Conservation (phyloP, 805 yeast genomes). For the Spathaspora girioi region DNA sequence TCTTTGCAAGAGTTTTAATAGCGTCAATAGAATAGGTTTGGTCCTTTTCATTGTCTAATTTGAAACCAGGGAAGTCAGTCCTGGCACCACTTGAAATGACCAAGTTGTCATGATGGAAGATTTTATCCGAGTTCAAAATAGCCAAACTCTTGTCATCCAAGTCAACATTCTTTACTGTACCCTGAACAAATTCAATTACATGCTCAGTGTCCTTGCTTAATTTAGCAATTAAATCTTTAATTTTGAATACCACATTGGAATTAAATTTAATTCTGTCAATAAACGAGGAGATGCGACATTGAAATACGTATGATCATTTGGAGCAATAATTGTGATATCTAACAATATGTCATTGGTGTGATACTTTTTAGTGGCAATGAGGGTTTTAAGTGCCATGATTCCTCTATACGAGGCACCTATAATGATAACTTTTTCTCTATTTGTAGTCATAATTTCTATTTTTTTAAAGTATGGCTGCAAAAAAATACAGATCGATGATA, state of each 20-base stretch:
- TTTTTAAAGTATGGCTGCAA: too few relatives aligned
- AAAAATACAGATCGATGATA: too few relatives aligned
- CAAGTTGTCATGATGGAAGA: slow-evolving; percentile 26
- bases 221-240: slow-evolving; percentile 16
- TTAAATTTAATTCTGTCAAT: slow-evolving; percentile 20
- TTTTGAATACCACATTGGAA: slow-evolving; percentile 15
- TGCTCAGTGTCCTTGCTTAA: slow-evolving; percentile 11
- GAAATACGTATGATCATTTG: slow-evolving; percentile 20
- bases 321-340: slow-evolving; percentile 22
- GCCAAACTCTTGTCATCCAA: slow-evolving; percentile 18
- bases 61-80: slow-evolving; percentile 19
- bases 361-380: slow-evolving; percentile 9
- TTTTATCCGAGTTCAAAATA: slow-evolving; percentile 9
- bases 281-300: slow-evolving; percentile 30
- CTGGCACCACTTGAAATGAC: slow-evolving; percentile 33
- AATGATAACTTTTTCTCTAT: slow-evolving; percentile 17
- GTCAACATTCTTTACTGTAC: slow-evolving; percentile 21
- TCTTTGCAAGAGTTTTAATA: slow-evolving; percentile 12
- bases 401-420: slow-evolving; percentile 39
- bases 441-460: not conserved
- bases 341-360: slow-evolving; percentile 7
- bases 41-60: slow-evolving; percentile 17
- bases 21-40: slow-evolving; percentile 12
- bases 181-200: slow-evolving; percentile 19
- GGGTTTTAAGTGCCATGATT: slow-evolving; percentile 20